A percentile compares a stretch with the other conserved stretches of the same genome.
Evolutionary conservation across 73 alveolate genomes (phyloP).

Genomic region (Tetrahymena malaccensis): DNA sequence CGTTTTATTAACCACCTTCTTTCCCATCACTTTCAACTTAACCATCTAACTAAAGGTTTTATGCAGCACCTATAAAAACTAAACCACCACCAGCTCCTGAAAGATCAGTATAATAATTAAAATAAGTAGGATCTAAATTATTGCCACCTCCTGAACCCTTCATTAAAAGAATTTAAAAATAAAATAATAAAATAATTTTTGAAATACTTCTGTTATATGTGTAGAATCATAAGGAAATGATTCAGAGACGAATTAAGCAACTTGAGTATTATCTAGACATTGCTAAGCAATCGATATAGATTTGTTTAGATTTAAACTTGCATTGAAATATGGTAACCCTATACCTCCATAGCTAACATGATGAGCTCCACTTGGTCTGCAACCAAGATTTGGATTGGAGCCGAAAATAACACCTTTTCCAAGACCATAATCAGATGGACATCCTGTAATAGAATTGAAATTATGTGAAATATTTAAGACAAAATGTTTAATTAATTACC

Average conservation of each 20-base stretch:
- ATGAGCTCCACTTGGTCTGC: neutral
- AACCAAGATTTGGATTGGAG: neutral
- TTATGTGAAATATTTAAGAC: neutral
- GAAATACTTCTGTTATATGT: neutral
- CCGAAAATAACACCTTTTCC: neutral
- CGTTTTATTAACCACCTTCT: neutral
- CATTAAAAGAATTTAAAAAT: neutral
- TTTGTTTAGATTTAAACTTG: neutral
- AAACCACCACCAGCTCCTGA: constrained; percentile 30
- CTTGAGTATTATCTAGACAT: neutral
- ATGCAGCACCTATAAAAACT: neutral
- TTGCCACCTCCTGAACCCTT: neutral
- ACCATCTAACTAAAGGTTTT: neutral
- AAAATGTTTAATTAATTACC: neutral
- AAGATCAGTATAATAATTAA: neutral
- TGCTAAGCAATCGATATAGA: neutral
- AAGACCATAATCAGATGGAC: neutral
- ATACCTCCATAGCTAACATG: neutral
- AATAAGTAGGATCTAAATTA: neutral
- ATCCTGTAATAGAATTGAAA: neutral
- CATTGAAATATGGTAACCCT: neutral
- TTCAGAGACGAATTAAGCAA: neutral
- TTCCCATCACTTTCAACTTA: neutral
- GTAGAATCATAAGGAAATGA: neutral
- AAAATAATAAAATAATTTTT: neutral